Base-by-base conservation (phyloP, 345 rosid species). In the Melastoma malabathricum region DNA sequence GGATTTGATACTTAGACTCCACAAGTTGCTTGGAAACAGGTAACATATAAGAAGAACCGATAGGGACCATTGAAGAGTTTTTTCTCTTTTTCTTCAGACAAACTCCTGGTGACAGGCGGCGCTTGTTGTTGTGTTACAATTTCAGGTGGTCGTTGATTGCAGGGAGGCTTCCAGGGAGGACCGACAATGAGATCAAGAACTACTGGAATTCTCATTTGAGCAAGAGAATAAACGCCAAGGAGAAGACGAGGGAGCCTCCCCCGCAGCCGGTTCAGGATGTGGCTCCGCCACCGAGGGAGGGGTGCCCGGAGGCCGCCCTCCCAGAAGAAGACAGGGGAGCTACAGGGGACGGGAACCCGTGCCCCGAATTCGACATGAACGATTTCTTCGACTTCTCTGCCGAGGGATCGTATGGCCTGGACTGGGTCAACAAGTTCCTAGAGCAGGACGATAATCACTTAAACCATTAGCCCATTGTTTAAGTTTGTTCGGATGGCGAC, bases 201-300 rank as follows among this genome's bases (percentile, higher is more conserved):
- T 77, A 80, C 65, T 80, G 83, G 87, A 80, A 80, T 65, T 77
- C 87, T 66, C 81, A 70, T 70, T 72, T 80, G 75, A 70, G 79
- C 77, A 80, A 75, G 56, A 75, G 68, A 65, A 53, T 66, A 59
- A 49, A 48, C 25, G 43, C 48, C 41, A 61, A 66, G 19, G 66
- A 66, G 43, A 70, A 66, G 55, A 51, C 10, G 8, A 19, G 18
- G n/a, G 62, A 64, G 18, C 12, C 66, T 47, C 39, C 57, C 3
- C 29, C 43, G 0, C 22, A 19, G 1, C 29, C 51, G 1, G 14
- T 18, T 1, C 13, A 5, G 13, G 57, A 34, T 0, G n/a, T 1
- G 1, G 7, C 52, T 34, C 41, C 15, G 45, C 15, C 15, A 17
- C 9, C 1, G 16, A 46, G 1, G 43, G 44, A n/a, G 64, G 56